These are phyloP conservation scores for Hanseniaspora valbyensis DNA, from an alignment of 805 yeast genomes.

Conservation along the genomic window DNA sequence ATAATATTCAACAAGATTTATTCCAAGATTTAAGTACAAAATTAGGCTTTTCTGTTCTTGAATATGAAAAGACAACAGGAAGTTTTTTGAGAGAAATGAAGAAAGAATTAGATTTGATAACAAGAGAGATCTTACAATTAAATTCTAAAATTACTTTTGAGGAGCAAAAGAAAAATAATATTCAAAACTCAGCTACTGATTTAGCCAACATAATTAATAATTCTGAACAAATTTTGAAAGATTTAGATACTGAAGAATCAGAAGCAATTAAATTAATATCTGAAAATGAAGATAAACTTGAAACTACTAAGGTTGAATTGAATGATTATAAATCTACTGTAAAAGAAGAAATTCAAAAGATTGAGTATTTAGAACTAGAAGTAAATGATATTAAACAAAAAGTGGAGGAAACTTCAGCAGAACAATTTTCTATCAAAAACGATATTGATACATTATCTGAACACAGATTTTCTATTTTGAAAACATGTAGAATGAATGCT, in stretches of 20 bases:
- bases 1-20: slow-evolving; percentile 34
- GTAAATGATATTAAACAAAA: slow-evolving; percentile 30
- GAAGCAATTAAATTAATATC: background rate
- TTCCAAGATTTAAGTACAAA: slow-evolving; percentile 45
- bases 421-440: slow-evolving; percentile 38
- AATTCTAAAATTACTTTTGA: slow-evolving; percentile 58
- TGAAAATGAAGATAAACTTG: background rate
- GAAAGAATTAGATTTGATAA: slow-evolving; percentile 49
- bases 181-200: slow-evolving; percentile 31
- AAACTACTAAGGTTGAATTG: slow-evolving; percentile 19
- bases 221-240: slow-evolving; percentile 34
- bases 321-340: slow-evolving; percentile 28
- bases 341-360: slow-evolving; percentile 26
- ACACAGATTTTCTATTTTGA: slow-evolving; percentile 49
- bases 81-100: slow-evolving; percentile 43
- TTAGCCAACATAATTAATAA: slow-evolving; percentile 30
- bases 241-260: slow-evolving; percentile 23
- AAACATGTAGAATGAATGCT: slow-evolving; percentile 65
- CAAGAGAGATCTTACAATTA: slow-evolving; percentile 50
- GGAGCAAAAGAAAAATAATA: slow-evolving; percentile 44
- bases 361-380: slow-evolving; percentile 40
- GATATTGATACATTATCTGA: slow-evolving; percentile 41
- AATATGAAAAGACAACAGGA: slow-evolving; percentile 63
- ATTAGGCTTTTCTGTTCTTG: slow-evolving; percentile 48
- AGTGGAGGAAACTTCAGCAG: slow-evolving; percentile 28